Evolutionary conservation across 2,329 filamentous ascomycete species (phyloP), one percentile per base, ranked within the genome.

Genomic region (Penicillium psychrosexuale): DNA sequence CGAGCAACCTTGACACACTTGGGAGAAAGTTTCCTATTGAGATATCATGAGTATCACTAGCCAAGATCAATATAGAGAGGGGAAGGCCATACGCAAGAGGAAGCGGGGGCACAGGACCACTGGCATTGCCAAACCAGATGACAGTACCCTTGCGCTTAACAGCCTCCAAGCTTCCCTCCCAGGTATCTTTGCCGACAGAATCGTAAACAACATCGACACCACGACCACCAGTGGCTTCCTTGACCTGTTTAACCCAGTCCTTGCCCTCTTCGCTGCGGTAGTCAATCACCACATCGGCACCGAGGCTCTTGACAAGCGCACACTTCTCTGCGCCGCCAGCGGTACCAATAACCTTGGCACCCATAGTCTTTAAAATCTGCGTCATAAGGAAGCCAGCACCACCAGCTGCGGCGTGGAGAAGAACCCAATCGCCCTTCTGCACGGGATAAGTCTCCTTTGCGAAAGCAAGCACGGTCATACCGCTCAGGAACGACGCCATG

Each of bases 331-430:
- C 71, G 34, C 86, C 88, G 45, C 85, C 86, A 0, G 90, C 90
- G 4, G 90, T 93, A 1, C 86, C 91, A 66, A 97, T 94, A 22
- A 87, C 84, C 62, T 83, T 84, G 12, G 89, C 91, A 1, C 90
- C 91, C 2, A 91, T 78, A 0, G 81, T 78, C 61, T 82, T 83
- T 38, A 96, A 76, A 62, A 96, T 75, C 78, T 95, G 90, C 37
- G 84, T 85, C 28, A 96, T 80, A 74, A 89, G 82, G 40, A 87
- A 76, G 0, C 89, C 90, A 0, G 91, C 89, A 15, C 91, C 91
- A 15, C 91, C 91, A 0, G 91, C 91, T 0, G 91, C 91, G 0
- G 91, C 91, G 64, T 94, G 90, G 15, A 96, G 84, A 2, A 96
- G 82, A 0, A 91, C 81, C 85, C 88, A 94, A 63, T 95, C 90